These are phyloP conservation scores for Penicillium lagena DNA, from an alignment of 495 filamentous ascomycete species.

Conservation along the genomic window DNA sequence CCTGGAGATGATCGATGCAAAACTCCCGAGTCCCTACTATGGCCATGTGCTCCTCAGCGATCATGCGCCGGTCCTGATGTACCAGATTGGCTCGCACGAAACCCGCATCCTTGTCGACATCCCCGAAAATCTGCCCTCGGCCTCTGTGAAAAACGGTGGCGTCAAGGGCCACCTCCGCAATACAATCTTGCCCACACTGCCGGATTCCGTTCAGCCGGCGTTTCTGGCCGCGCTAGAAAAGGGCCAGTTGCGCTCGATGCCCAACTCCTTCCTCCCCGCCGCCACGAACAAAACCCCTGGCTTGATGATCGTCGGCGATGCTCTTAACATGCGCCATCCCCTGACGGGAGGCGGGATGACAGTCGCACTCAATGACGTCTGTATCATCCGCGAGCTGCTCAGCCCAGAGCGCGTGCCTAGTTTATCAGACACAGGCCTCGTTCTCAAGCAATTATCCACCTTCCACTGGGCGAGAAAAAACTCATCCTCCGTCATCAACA, in stretches of 20 bases:
- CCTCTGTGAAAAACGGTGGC: constrained; percentile 63
- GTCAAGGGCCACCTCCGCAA: constrained; percentile 76
- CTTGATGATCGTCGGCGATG: constrained; percentile 79
- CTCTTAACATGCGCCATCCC: constrained; percentile 95
- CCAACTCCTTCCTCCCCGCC: constrained; percentile 85
- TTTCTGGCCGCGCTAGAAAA: constrained; percentile 71
- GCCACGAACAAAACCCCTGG: constrained; percentile 64
- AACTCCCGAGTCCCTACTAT: constrained; percentile 63
- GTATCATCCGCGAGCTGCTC: constrained; percentile 66
- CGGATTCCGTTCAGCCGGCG: constrained; percentile 61
- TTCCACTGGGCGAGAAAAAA: constrained; percentile 89
- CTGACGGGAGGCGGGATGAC: constrained; percentile 96
- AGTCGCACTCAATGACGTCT: constrained; percentile 83
- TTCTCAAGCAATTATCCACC: constrained; percentile 59
- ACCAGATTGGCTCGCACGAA: constrained; percentile 95
- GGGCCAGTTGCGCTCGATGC: constrained; percentile 75
- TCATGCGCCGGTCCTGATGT: constrained; percentile 73
- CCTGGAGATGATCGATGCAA: constrained; percentile 82
- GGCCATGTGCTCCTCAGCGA: constrained; percentile 86
- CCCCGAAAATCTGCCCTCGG: constrained; percentile 70
- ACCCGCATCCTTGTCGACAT: constrained; percentile 88
- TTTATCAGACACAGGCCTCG: constrained; percentile 56
- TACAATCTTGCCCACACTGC: constrained; percentile 70
- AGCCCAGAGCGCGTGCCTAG: constrained; percentile 57
- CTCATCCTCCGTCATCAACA: constrained; percentile 84